Conservation (phyloP, 108 stramenopile species). For the Cyclostephanos invisitatus region DNA sequence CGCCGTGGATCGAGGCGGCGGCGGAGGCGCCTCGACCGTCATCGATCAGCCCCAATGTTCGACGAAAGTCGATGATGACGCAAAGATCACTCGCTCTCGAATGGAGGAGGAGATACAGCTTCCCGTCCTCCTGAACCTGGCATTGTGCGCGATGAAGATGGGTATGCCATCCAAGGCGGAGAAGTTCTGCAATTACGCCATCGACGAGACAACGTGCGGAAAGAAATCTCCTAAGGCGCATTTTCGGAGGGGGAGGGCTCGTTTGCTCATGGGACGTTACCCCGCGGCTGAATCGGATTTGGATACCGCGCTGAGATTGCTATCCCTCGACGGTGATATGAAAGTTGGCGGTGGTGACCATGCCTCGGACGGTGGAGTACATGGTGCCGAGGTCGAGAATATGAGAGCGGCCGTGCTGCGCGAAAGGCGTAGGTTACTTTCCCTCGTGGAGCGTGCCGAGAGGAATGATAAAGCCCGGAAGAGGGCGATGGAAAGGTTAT, state of each 20-base stretch:
- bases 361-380: slow-evolving; percentile 2
- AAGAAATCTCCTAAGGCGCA: slow-evolving; percentile 54
- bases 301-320: slow-evolving; percentile 42
- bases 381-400: slow-evolving; percentile 11
- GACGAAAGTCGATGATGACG: background rate
- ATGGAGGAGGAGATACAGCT: slow-evolving; percentile 56
- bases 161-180: slow-evolving; percentile 77
- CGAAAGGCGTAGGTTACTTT: slow-evolving; percentile 43
- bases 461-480: slow-evolving; percentile 32
- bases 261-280: slow-evolving; percentile 69
- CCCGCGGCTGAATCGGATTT: slow-evolving; percentile 55
- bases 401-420: slow-evolving; percentile 33
- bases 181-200: slow-evolving; percentile 72
- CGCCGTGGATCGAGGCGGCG: slow-evolving; percentile 40
- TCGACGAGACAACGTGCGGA: slow-evolving; percentile 47
- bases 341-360: background rate
- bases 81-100: background rate
- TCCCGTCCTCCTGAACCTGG: slow-evolving; percentile 83
- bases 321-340: background rate
- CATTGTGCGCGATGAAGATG: slow-evolving; percentile 76
- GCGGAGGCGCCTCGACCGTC: background rate
- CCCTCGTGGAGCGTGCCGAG: slow-evolving; percentile 28
- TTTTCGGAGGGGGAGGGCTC: slow-evolving; percentile 76
- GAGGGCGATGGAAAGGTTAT: slow-evolving; percentile 44
- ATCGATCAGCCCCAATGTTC: background rate